These are phyloP conservation scores for Beauveria australis DNA, from an alignment of 2,329 filamentous ascomycete species.

Conservation along the genomic window DNA sequence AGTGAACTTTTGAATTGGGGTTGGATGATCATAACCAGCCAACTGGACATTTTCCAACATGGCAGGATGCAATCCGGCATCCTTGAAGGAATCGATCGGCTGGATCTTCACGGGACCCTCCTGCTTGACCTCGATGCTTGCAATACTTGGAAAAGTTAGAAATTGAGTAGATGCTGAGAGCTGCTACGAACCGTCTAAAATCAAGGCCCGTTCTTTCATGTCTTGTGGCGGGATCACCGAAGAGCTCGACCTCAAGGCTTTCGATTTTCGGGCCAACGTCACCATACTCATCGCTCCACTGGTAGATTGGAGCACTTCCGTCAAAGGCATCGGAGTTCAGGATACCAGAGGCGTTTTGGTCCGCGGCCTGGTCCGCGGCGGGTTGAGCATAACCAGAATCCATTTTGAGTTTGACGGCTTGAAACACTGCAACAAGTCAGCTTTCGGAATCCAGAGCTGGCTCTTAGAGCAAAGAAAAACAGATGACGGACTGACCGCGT, in stretches of 20 bases:
- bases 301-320: conserved; percentile 58
- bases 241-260: conserved; percentile 69
- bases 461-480: background rate
- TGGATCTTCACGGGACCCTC: conserved; percentile 46
- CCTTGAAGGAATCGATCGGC: conserved; percentile 53
- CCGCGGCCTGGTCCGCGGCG: background rate
- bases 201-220: conserved; percentile 46
- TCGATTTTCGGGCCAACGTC: conserved; percentile 69
- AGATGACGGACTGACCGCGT: background rate
- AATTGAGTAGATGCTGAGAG: background rate
- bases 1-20: conserved; percentile 79
- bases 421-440: background rate
- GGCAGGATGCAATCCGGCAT: conserved; percentile 76
- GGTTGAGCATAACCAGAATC: background rate
- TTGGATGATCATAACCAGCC: conserved; percentile 63
- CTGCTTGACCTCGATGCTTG: conserved; percentile 46
- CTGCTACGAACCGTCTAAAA: conserved; percentile 49
- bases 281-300: conserved; percentile 79
- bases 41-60: conserved; percentile 71
- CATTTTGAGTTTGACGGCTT: background rate
- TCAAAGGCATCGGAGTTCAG: conserved; percentile 29
- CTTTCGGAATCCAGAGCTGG: background rate
- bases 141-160: conserved; percentile 36
- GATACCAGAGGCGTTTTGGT: background rate
- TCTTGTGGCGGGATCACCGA: conserved; percentile 48